Evolutionary conservation across 495 filamentous ascomycete species (phyloP), one percentile per base, ranked within the genome.

Genomic region (Aspergillus cavernicola): DNA sequence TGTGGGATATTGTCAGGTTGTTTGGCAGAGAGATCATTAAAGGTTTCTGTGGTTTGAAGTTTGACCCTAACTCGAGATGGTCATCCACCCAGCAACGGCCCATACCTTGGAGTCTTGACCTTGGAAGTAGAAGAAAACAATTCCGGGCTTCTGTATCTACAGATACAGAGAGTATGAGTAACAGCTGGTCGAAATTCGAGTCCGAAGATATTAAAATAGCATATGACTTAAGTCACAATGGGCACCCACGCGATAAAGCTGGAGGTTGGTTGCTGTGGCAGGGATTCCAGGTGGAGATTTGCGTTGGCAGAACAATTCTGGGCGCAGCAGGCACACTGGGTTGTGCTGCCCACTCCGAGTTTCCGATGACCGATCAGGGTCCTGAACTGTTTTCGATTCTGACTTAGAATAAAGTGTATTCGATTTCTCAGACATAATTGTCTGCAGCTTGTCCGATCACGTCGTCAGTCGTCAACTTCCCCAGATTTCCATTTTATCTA

Each of bases 211-310:
- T 37, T 50, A 31, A 39, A 39, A 38, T 50, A 39, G 45, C n/a
- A 26, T 16, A 9, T 22, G 7, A 10, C 33, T 39, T 19, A 3
- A 40, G 23, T 22, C 45, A 37, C 24, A 23, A 31, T 31, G 4
- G n/a, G n/a, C n/a, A n/a, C n/a, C n/a, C n/a, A n/a, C n/a, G n/a
- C n/a, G n/a, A n/a, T n/a, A n/a, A n/a, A n/a, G n/a, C n/a, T n/a
- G 48, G 57, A 52, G 55, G 43, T 36, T 51, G 48, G 69, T 70
- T 72, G 69, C 69, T 68, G 63, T 67, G 69, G 66, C 67, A 69
- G 61, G 62, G 52, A 62, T 62, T 62, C 45, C 42, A n/a, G 55
- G 65, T 72, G 67, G 65, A 61, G 63, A 67, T 56, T 47, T 57
- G 48, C 57, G 50, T 43, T 53, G 58, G 47, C 28, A 50, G 48